Conservation (phyloP, 2,329 filamentous ascomycete genomes). For the Fusarium gaditjirri region DNA sequence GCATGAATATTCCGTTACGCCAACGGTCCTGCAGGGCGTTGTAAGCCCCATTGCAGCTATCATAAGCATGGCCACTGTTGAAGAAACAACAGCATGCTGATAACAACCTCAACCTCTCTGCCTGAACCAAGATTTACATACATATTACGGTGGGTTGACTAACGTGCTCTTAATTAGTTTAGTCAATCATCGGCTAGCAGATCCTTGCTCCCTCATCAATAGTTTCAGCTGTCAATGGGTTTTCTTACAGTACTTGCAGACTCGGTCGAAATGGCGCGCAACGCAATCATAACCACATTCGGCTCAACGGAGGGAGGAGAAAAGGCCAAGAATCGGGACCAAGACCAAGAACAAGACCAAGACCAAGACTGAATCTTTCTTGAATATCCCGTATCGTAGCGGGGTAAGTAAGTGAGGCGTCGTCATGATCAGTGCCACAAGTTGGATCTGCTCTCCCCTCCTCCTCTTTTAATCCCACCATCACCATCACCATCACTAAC, state of each 20-base stretch:
- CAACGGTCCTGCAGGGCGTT: not conserved
- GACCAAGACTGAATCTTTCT: slow-evolving; percentile 1
- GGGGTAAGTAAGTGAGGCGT: slow-evolving; percentile 15
- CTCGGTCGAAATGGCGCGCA: not conserved
- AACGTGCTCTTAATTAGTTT: not conserved
- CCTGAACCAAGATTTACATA: slow-evolving; percentile 6
- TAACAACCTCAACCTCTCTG: slow-evolving; percentile 1
- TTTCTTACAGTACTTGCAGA: not conserved
- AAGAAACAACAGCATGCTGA: not conserved
- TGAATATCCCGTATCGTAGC: slow-evolving; percentile 19
- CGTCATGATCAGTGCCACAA: slow-evolving; percentile 19
- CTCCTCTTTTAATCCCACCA: not conserved
- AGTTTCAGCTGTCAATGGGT: slow-evolving; percentile 28
- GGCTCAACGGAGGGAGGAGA: slow-evolving; percentile 11
- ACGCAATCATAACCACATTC: not conserved
- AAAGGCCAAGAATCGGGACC: not conserved
- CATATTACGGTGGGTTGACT: not conserved
- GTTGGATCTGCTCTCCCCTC: not conserved
- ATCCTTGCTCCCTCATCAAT: slow-evolving; percentile 1
- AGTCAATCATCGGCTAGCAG: not conserved
- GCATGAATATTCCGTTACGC: not conserved
- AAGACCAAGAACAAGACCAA: not conserved
- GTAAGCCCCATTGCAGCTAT: not conserved
- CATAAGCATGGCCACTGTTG: not conserved
- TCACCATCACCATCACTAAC: not conserved